Conservation (phyloP, 306 rosid genomes). For the Abrus pulchellus region DNA sequence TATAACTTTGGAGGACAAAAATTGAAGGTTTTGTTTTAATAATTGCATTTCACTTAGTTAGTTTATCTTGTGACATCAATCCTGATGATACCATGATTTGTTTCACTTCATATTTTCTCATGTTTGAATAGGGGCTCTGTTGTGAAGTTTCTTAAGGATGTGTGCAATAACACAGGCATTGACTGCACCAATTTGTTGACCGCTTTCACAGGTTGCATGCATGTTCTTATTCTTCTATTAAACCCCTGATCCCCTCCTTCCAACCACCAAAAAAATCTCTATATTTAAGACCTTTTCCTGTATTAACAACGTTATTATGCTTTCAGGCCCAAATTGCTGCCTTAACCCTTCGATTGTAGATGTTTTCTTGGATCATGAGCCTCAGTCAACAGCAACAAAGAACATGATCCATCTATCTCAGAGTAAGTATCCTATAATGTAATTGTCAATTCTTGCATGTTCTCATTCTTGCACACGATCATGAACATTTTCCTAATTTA, state of each 20-base stretch:
- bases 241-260: not conserved
- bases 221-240: slow-evolving; percentile 5
- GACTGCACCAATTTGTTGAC: slow-evolving; percentile 84
- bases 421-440: slow-evolving; percentile 59
- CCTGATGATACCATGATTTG: not conserved
- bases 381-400: slow-evolving; percentile 90
- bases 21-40: not conserved
- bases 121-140: slow-evolving; percentile 59
- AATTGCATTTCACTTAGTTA: not conserved
- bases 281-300: not conserved
- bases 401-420: slow-evolving; percentile 90
- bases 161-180: slow-evolving; percentile 71
- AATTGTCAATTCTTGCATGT: no score
- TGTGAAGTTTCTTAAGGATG: slow-evolving; percentile 62
- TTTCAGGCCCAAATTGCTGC: slow-evolving; percentile 84
- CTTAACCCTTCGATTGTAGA: slow-evolving; percentile 69
- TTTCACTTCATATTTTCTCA: slow-evolving; percentile 34
- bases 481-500: slow-evolving; percentile 6
- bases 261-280: slow-evolving; percentile 10
- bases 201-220: slow-evolving; percentile 76
- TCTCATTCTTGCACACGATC: no score
- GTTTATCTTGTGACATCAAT: slow-evolving; percentile 19
- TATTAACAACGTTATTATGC: slow-evolving; percentile 5
- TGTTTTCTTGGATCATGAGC: slow-evolving; percentile 79
- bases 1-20: not conserved